These are phyloP conservation scores for Fusarium falciforme DNA, from an alignment of 2,329 filamentous ascomycete species.

Conservation along the genomic window DNA sequence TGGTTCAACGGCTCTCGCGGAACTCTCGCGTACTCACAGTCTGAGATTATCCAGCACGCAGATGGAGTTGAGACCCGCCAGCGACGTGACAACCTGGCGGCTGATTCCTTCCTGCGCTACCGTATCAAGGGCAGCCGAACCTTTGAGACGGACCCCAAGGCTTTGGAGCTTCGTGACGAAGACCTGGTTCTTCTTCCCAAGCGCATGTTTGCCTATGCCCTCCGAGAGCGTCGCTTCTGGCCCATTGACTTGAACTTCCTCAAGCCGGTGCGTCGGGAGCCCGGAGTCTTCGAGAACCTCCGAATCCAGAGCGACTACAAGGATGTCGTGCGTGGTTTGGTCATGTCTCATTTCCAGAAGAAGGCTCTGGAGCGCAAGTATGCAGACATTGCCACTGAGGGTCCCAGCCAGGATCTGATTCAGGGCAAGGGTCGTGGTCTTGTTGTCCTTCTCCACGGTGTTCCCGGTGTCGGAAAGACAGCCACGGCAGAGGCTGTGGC, in stretches of 20 bases:
- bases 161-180: conserved; percentile 42
- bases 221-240: conserved; percentile 54
- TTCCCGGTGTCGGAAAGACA: conserved; percentile 62
- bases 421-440: conserved; percentile 59
- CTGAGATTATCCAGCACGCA: conserved; percentile 50
- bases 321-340: conserved; percentile 53
- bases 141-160: conserved; percentile 49
- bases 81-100: conserved; percentile 50
- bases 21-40: conserved; percentile 48
- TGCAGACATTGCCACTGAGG: conserved; percentile 43
- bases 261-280: conserved; percentile 50
- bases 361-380: conserved; percentile 52
- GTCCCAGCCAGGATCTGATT: conserved; percentile 54
- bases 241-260: conserved; percentile 50
- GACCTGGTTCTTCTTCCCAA: conserved; percentile 52
- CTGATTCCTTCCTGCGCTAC: conserved; percentile 49
- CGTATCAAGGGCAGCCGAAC: conserved; percentile 50
- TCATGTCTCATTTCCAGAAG: conserved; percentile 55
- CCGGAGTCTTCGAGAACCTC: conserved; percentile 54
- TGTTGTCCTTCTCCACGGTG: conserved; percentile 58
- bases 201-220: conserved; percentile 55
- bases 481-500: conserved; percentile 58
- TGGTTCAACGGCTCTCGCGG: conserved; percentile 49
- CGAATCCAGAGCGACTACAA: conserved; percentile 55
- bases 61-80: conserved; percentile 53